Percentiles rank a stretch among this genome's conserved stretches.
These are phyloP conservation scores for Gossypium trilobum DNA, from an alignment of 441 rosid genomes.

Conservation along the genomic window DNA sequence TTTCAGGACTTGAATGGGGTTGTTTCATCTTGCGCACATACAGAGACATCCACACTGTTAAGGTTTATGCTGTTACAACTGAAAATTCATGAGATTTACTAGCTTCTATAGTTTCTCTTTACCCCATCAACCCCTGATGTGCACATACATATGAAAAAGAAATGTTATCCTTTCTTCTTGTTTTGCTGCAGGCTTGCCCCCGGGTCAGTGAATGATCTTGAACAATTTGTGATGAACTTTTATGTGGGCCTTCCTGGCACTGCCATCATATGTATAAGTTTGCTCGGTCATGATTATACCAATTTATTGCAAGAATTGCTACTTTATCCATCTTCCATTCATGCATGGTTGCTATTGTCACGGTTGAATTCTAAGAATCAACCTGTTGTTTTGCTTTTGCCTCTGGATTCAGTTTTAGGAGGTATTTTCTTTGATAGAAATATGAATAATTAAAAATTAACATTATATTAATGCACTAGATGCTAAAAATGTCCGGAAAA, in stretches of 20 bases:
- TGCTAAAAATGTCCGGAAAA: background rate
- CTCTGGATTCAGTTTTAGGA: conserved; percentile 56
- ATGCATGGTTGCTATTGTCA: conserved; percentile 66
- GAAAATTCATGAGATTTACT: conserved; percentile 1
- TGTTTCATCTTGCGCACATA: conserved; percentile 28
- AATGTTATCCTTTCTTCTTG: conserved; percentile 15
- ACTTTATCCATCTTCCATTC: conserved; percentile 38
- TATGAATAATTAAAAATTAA: conserved; percentile 14
- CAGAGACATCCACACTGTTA: conserved; percentile 35
- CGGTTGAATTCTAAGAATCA: conserved; percentile 51
- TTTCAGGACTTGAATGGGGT: conserved; percentile 30
- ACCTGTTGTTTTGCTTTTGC: conserved; percentile 72
- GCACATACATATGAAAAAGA: background rate
- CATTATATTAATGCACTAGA: background rate
- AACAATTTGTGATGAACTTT: conserved; percentile 49
- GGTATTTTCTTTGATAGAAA: conserved; percentile 34
- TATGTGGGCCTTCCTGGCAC: conserved; percentile 55
- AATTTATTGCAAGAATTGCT: conserved; percentile 50
- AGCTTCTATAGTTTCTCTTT: background rate
- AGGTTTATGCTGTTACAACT: conserved; percentile 36
- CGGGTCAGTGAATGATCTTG: conserved; percentile 53
- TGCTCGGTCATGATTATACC: conserved; percentile 51
- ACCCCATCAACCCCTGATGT: background rate
- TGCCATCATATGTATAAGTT: conserved; percentile 61
- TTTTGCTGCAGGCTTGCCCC: conserved; percentile 66